A percentile compares a stretch with the other conserved stretches of the same genome.
phyloP scores from a whole-genome alignment of 768 basidiomycete genomes.

The Kwoniella mangroviensis region DNA sequence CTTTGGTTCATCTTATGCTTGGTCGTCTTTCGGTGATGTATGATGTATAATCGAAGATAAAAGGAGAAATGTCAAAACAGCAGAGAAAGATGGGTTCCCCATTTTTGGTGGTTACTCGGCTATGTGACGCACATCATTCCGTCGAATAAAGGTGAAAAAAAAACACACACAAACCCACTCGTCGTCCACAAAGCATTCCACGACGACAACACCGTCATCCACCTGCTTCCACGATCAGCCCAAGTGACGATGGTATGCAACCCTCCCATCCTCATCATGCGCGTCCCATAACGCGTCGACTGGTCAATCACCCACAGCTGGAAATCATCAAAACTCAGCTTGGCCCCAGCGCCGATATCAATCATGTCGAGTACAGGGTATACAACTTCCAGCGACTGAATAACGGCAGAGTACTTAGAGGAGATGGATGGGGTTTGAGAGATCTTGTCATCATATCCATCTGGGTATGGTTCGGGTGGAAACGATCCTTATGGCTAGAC shows the following conservation, averaged over 20 bases:
- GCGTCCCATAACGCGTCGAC: conserved; percentile 3
- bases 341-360: background rate
- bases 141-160: background rate
- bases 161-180: background rate
- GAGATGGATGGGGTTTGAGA: conserved; percentile 34
- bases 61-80: background rate
- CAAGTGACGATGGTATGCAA: background rate
- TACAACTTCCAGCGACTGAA: conserved; percentile 26
- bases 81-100: background rate
- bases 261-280: background rate
- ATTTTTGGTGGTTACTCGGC: background rate
- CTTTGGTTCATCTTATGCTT: background rate
- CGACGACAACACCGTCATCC: background rate
- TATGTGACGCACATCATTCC: background rate
- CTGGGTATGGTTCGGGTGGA: background rate
- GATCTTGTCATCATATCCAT: conserved; percentile 9
- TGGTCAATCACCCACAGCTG: conserved; percentile 27
- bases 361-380: conserved; percentile 38
- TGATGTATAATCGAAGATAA: background rate
- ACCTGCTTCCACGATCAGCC: background rate
- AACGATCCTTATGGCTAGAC: background rate
- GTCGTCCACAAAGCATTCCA: background rate
- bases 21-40: background rate
- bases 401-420: conserved; percentile 27
- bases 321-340: conserved; percentile 21